Evolutionary conservation across 805 yeast genomes (phyloP), one percentile per base, ranked within the genome.

Genomic region (Metschnikowia similis): DNA sequence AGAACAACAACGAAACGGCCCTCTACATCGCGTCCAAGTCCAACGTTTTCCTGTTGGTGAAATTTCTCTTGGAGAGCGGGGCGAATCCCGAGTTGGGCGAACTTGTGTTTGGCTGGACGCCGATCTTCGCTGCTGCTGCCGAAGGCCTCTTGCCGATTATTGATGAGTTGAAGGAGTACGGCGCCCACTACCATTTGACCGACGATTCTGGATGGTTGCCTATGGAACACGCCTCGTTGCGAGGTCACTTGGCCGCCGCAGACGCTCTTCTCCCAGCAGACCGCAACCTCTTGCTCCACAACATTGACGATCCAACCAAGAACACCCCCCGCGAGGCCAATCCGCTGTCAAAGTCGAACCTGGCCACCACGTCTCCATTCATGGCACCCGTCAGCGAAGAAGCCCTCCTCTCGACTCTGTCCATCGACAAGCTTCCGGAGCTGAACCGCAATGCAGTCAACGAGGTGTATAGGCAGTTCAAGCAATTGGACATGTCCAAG

Each of bases 201-300:
- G 98, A 92, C 69, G 85, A 82, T 41, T 85, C 94, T 47, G 97
- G 97, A 0, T 92, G 98, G 98, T 82, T 89, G 16, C 96, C 98
- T n/a, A 83, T 89, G 83, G 98, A 92, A 61, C 98, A 92, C 66
- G 97, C 97, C 0, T 84, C 89, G 44, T 72, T 92, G 41, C 77
- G 97, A 58, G 98, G 98, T 5, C 96, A 90, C 64, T 69, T 91
- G 50, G 76, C 72, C 2, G 79, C 89, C 35, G 84, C 94, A 1
- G 81, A 81, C 47, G 58, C 81, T 60, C 70, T 92, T 48, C 75
- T 75, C 30, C 87, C 87, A 1, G 50, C 57, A 3, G 70, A 77
- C 55, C 62, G 54, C 13, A 63, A 51, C 51, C 58, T 65, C 56
- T 72, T 63, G 53, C 62, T 59, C 34, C 71, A 61, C 58, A 74